Evolutionary conservation across 192 early-diverging fungal species (phyloP).

Genomic region (Umbelopsis sp.): DNA sequence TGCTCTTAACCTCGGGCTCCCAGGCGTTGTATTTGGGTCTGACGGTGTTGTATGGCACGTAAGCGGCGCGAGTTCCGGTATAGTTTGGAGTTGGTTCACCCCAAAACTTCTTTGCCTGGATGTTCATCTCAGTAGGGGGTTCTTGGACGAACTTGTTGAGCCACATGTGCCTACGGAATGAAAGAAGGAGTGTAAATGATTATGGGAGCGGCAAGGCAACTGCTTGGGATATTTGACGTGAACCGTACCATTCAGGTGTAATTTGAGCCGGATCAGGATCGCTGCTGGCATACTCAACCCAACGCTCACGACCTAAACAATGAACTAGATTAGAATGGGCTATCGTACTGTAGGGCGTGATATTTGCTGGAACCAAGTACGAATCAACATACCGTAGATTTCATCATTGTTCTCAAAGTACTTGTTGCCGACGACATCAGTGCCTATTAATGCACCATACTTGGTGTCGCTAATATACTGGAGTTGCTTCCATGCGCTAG

Average conservation of each 20-base stretch:
- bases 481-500: conserved; percentile 48
- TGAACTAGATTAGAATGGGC: neutral
- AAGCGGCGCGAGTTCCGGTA: conserved; percentile 44
- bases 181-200: neutral
- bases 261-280: conserved; percentile 66
- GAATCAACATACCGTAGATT: conserved; percentile 57
- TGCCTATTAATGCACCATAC: conserved; percentile 69
- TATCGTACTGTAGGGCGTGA: too few relatives aligned
- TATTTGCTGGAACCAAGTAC: too few relatives aligned
- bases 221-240: neutral
- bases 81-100: conserved; percentile 28
- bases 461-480: conserved; percentile 64
- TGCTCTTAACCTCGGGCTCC: conserved; percentile 51
- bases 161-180: conserved; percentile 41
- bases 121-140: conserved; percentile 36
- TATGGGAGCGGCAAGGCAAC: neutral
- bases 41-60: conserved; percentile 62
- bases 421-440: conserved; percentile 74
- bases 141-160: conserved; percentile 37
- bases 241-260: conserved; percentile 68
- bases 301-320: conserved; percentile 69
- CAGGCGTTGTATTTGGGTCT: conserved; percentile 55
- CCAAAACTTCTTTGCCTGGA: conserved; percentile 33
- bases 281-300: conserved; percentile 64
- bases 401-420: conserved; percentile 76